Evolutionary conservation across 768 basidiomycete genomes (phyloP), one percentile per base, ranked within the genome.

Genomic region (Kwoniella botswanensis): DNA sequence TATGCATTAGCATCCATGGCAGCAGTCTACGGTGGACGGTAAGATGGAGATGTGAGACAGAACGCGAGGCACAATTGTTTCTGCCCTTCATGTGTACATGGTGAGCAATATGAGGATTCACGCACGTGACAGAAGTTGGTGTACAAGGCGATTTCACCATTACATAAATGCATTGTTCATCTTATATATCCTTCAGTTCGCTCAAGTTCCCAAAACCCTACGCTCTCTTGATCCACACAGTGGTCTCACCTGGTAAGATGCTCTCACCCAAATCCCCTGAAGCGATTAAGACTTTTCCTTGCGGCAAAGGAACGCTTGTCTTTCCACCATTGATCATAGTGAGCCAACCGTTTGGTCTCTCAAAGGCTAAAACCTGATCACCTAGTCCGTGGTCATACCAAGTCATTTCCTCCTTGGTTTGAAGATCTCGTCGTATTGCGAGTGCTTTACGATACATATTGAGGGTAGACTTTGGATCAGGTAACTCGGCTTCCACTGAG

Each of bases 361-460:
- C 65, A 60, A 74, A 78, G 43, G 72, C 68, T 26, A 78, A 52
- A 0, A 74, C 67, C 17, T 52, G 24, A 18, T 50, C 18, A 21
- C 67, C 67, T 15, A 43, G 22, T 10, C 26, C 43, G 2, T 42
- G 53, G 17, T 42, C 61, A 2, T 65, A 42, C 77, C 77, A 78
- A 41, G 72, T 71, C n/a, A 78, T 29, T 22, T 72, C 59, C 64
- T 78, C 77, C n/a, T 63, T 57, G 3, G 70, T 63, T 56, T 76
- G 75, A 7, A 78, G 52, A 46, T 68, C 29, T 13, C 65, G 44
- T 54, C 77, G 42, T 29, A 70, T 57, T 10, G 26, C 50, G 15
- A 78, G 29, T 4, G 77, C 77, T 54, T 74, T 61, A 9, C 71
- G 44, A 53, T 78, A 78, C 61, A 78, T 46, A 18, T 66, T 70